A percentile compares a stretch with the other conserved stretches of the same genome.
Conservation (phyloP, 176 grass and related monocot species). For the Tillandsia leiboldiana region DNA sequence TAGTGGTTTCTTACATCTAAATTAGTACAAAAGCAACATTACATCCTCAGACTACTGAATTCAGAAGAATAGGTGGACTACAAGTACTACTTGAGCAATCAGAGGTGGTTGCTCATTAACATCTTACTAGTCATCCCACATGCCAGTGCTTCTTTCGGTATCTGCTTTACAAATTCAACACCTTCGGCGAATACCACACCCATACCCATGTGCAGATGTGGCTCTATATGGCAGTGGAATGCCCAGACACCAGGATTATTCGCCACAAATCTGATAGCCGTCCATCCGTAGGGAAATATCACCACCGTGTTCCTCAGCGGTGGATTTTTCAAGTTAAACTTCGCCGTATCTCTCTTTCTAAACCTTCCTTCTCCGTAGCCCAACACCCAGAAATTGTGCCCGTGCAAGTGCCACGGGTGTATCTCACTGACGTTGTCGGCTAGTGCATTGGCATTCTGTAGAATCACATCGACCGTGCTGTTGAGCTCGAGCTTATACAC, state of each 20-base stretch:
- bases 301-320: conserved; percentile 74
- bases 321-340: conserved; percentile 43
- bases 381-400: conserved; percentile 84
- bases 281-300: conserved; percentile 66
- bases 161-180: conserved; percentile 24
- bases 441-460: conserved; percentile 64
- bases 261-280: conserved; percentile 46
- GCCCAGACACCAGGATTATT: conserved; percentile 75
- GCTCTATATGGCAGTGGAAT: conserved; percentile 88
- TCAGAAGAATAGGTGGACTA: neutral
- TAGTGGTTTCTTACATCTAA: neutral
- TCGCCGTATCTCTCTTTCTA: conserved; percentile 3
- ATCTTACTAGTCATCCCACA: conserved; percentile 35
- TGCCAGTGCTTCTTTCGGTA: conserved; percentile 40
- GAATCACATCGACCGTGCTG: conserved; percentile 48
- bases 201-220: conserved; percentile 79
- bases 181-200: conserved; percentile 61
- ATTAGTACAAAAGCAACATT: no score
- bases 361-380: conserved; percentile 58
- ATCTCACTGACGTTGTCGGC: conserved; percentile 33
- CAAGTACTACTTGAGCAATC: neutral
- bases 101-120: conserved; percentile 11
- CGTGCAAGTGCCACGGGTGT: conserved; percentile 80
- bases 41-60: neutral
- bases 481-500: conserved; percentile 22